phyloP scores from a whole-genome alignment of 2,329 filamentous ascomycete genomes.

The Aspergillus cejpii region DNA sequence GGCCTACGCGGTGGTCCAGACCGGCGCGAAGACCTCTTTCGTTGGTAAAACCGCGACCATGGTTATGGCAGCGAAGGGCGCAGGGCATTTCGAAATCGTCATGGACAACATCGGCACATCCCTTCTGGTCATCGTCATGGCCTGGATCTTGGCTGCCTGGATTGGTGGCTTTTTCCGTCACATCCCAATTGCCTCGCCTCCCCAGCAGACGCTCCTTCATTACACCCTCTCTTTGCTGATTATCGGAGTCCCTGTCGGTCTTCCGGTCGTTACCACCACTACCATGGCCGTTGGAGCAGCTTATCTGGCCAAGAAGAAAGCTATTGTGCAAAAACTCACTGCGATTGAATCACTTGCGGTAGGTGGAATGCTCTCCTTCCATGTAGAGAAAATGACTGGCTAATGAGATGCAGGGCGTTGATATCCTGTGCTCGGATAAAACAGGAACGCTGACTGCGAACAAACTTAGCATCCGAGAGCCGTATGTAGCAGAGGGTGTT shows the following conservation, averaged over 20 bases:
- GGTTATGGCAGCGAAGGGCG: conserved; percentile 66
- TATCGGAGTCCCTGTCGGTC: conserved; percentile 73
- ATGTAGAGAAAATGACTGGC: conserved; percentile 6
- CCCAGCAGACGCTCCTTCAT: conserved; percentile 59
- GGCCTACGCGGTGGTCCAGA: conserved; percentile 62
- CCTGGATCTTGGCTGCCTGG: conserved; percentile 68
- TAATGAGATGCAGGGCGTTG: conserved; percentile 48
- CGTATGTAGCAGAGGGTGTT: conserved; percentile 68
- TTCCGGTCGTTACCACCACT: conserved; percentile 71
- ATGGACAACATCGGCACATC: conserved; percentile 74
- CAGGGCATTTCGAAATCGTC: conserved; percentile 73
- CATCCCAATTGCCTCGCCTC: conserved; percentile 50
- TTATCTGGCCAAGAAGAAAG: conserved; percentile 69
- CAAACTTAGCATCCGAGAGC: conserved; percentile 68
- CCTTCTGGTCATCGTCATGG: conserved; percentile 67
- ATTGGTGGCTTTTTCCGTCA: conserved; percentile 73
- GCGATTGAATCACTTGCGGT: conserved; percentile 68
- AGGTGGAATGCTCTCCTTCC: conserved; percentile 16
- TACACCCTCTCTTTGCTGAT: conserved; percentile 66
- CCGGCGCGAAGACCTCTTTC: conserved; percentile 64
- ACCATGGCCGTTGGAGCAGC: conserved; percentile 71
- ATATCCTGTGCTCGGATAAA: conserved; percentile 75
- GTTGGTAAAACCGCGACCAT: conserved; percentile 68
- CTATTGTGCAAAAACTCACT: conserved; percentile 72
- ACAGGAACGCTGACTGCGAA: conserved; percentile 61